Evolutionary conservation across 306 rosid species (phyloP).

Genomic region (Mimosa pudica): DNA sequence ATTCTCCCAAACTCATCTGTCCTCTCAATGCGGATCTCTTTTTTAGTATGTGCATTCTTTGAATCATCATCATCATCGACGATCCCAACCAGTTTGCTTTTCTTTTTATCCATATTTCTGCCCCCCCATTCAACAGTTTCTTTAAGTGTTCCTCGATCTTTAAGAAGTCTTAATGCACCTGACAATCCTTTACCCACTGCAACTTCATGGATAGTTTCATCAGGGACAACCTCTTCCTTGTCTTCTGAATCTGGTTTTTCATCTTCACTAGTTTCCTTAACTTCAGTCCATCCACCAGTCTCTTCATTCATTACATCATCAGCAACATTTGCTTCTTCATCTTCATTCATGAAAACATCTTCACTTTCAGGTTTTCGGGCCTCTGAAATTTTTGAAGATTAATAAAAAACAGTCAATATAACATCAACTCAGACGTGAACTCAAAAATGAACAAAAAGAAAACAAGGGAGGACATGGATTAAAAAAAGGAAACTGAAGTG

Average conservation of each 20-base stretch:
- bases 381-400: constrained; percentile 51
- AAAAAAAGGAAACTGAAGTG: neutral
- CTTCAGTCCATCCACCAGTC: constrained; percentile 92
- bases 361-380: constrained; percentile 79
- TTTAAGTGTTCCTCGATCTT: constrained; percentile 92
- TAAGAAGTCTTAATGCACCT: constrained; percentile 80
- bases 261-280: constrained; percentile 57
- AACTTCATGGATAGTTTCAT: constrained; percentile 90
- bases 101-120: constrained; percentile 98
- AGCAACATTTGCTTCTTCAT: constrained; percentile 56
- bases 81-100: constrained; percentile 87
- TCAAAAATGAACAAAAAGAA: constrained; percentile 17
- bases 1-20: constrained; percentile 92
- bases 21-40: constrained; percentile 90
- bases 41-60: constrained; percentile 62
- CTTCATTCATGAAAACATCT: constrained; percentile 88
- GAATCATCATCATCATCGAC: constrained; percentile 61
- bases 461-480: neutral
- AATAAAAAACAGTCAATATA: neutral
- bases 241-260: constrained; percentile 57
- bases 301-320: constrained; percentile 54
- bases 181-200: constrained; percentile 90
- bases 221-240: constrained; percentile 63
- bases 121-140: constrained; percentile 97
- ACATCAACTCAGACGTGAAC: constrained; percentile 18